Conservation (phyloP, 2,329 filamentous ascomycete genomes). For the Coniochaeta prunicola region DNA sequence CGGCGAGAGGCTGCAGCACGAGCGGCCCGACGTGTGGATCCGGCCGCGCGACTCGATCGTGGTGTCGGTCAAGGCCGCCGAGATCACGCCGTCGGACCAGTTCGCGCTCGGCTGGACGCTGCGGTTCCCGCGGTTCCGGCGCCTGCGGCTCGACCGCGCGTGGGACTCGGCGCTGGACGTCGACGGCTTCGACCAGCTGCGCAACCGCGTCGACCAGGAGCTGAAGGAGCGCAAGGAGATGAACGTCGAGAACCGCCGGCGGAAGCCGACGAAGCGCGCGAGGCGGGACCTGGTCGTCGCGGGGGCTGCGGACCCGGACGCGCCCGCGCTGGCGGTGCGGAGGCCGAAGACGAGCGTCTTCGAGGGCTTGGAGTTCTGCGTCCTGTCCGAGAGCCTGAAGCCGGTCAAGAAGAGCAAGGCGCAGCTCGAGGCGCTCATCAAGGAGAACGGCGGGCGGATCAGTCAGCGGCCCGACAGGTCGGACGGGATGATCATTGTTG, state of each 20-base stretch:
- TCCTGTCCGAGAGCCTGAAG: conserved; percentile 67
- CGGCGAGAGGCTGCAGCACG: conserved; percentile 60
- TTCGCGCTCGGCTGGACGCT: conserved; percentile 74
- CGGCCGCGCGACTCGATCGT: conserved; percentile 82
- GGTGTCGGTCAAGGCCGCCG: conserved; percentile 81
- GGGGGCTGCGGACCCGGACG: conserved; percentile 55
- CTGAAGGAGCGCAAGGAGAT: conserved; percentile 65
- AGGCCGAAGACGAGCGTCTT: conserved; percentile 55
- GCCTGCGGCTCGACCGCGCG: conserved; percentile 69
- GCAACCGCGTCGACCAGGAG: conserved; percentile 61
- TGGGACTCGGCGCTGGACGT: conserved; percentile 77
- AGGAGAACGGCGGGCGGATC: conserved; percentile 72
- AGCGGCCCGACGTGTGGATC: conserved; percentile 90
- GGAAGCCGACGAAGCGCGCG: conserved; percentile 48
- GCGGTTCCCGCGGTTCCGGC: conserved; percentile 85
- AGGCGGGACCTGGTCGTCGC: conserved; percentile 66
- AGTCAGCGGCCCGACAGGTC: conserved; percentile 63
- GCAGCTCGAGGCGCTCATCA: conserved; percentile 74
- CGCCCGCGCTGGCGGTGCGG: conserved; percentile 42
- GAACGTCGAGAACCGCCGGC: conserved; percentile 63
- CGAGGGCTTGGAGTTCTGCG: conserved; percentile 69
- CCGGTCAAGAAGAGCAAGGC: conserved; percentile 69
- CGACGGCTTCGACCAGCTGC: conserved; percentile 69
- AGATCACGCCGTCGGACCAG: conserved; percentile 64
- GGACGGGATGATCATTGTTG: conserved; percentile 62